Percentiles rank a stretch among this genome's conserved stretches.
Conservation (phyloP, 2,329 filamentous ascomycete genomes). For the Venturia pyrina region DNA sequence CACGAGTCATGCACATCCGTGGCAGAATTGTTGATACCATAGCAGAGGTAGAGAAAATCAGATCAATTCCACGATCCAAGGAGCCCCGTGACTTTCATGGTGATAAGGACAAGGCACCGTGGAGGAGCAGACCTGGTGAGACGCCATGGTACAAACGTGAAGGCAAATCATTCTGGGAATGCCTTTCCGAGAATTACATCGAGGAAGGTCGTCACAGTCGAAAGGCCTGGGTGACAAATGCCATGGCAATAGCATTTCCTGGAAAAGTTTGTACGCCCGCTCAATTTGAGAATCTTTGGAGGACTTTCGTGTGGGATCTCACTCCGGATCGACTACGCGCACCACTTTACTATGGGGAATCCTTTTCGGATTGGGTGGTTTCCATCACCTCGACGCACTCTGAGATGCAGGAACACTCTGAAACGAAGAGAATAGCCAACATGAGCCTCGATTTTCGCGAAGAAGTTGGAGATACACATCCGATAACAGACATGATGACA, state of each 20-base stretch:
- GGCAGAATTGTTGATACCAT: constrained; percentile 7
- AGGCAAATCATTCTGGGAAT: neutral
- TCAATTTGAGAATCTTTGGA: constrained; percentile 4
- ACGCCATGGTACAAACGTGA: neutral
- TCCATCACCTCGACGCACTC: neutral
- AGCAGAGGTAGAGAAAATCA: neutral
- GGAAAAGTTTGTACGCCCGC: neutral
- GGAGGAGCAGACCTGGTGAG: neutral
- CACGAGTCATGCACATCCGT: neutral
- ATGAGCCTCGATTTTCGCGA: neutral
- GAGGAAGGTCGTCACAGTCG: neutral
- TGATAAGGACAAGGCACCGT: neutral
- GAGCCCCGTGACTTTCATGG: neutral
- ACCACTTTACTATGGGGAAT: neutral
- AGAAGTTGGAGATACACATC: neutral
- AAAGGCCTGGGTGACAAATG: neutral
- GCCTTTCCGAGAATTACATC: neutral
- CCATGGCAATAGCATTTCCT: neutral
- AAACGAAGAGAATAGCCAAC: neutral
- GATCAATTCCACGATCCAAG: neutral
- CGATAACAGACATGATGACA: neutral
- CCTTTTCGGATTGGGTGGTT: neutral
- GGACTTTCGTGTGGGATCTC: constrained; percentile 1
- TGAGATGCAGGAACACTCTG: neutral
- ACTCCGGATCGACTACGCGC: neutral